Evolutionary conservation across 1,284 basidiomycete species (phyloP), one percentile per base, ranked within the genome.

Genomic region (Cystobasidium slooffiae): DNA sequence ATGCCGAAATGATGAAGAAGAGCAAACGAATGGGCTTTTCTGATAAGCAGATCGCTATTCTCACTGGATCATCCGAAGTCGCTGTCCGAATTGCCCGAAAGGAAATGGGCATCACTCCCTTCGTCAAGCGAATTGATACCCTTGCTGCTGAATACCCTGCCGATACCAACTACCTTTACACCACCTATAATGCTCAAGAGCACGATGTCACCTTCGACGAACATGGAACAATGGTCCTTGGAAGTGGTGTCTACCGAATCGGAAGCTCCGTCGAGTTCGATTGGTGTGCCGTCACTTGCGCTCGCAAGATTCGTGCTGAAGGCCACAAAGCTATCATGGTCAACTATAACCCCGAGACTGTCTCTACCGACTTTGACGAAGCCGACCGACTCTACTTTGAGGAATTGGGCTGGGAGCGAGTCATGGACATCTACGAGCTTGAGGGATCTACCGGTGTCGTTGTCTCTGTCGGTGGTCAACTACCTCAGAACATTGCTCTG

Each of bases 261-360:
- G 97, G 97, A 70, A 92, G 90, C 82, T 96, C 93, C 77, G 97
- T 99, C 82, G 97, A 99, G 85, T 99, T 99, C 83, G 97, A 99
- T 84, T 99, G 97, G 97, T 99, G 97, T 82, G 97, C 97, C 43
- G 97, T 99, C 65, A 98, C 95, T 3, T 98, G 95, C 82, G 93
- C 94, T 52, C 88, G 97, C 77, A 91, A 91, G 81, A 88, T 99
- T 77, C 87, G 95, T 78, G 88, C 90, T 77, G 91, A 94, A 88
- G 94, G 94, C 81, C 91, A 92, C 84, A 89, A 90, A 85, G 98
- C 97, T 55, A 90, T 99, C 85, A 99, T 99, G 96, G 88, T 99
- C 87, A 99, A 99, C 86, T 99, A 99, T 85, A 99, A 99, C 84
- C 97, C 96, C 18, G 97, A 99, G 85, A 99, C 97, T 4, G 97